Evolutionary conservation across 2,329 filamentous ascomycete genomes (phyloP).

Genomic region (Lachnellula arida): DNA sequence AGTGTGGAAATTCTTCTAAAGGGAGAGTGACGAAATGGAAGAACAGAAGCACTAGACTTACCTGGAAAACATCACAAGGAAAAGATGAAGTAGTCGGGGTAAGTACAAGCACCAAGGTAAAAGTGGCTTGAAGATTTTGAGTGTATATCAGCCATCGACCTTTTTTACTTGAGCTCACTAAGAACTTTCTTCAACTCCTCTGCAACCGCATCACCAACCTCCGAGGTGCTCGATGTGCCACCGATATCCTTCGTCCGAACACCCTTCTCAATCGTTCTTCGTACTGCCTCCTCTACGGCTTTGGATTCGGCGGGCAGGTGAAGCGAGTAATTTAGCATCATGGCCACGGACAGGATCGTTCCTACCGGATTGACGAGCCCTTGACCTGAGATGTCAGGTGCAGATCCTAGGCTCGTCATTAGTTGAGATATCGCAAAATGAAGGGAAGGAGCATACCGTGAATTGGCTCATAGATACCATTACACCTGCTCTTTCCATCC

Average conservation of each 20-base stretch:
- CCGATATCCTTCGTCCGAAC: constrained; percentile 81
- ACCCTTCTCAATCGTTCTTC: constrained; percentile 72
- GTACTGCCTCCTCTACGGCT: constrained; percentile 76
- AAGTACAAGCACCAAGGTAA: not conserved
- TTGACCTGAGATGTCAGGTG: constrained; percentile 88
- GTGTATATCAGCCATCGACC: not conserved
- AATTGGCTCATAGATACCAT: constrained; percentile 97
- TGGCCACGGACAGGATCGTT: constrained; percentile 84
- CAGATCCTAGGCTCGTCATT: constrained; percentile 55
- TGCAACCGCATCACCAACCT: constrained; percentile 80
- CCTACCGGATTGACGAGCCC: constrained; percentile 90
- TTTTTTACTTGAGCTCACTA: constrained; percentile 20
- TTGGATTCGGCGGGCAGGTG: constrained; percentile 71
- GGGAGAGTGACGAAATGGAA: too few species aligned
- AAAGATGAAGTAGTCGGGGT: not conserved
- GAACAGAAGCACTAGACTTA: too few species aligned
- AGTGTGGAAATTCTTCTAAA: too few species aligned
- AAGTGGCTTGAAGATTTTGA: not conserved
- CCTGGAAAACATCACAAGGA: too few species aligned
- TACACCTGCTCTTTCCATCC: constrained; percentile 77
- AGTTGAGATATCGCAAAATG: not conserved
- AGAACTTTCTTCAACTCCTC: constrained; percentile 68
- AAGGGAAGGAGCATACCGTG: constrained; percentile 60
- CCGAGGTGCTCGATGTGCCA: constrained; percentile 65
- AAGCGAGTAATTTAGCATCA: constrained; percentile 95